A percentile compares a stretch with the other conserved stretches of the same genome.
Evolutionary conservation across 148 eudicot species (phyloP).

Genomic region (Silene conica): DNA sequence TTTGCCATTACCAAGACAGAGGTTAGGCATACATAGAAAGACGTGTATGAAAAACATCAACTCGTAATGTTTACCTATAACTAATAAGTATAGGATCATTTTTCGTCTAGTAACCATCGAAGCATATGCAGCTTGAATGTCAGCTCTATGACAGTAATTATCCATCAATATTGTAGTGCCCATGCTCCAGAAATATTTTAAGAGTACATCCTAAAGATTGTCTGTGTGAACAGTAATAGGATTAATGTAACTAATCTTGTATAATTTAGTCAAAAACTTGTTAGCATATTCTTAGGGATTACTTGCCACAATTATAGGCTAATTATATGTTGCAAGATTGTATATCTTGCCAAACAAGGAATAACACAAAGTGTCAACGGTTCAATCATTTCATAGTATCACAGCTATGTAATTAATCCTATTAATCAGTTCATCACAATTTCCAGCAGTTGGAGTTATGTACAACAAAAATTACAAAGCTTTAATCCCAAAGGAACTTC

Average conservation of each 20-base stretch:
- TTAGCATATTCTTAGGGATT: too few species aligned
- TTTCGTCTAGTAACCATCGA: background rate
- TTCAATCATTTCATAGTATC: too few species aligned
- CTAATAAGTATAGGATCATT: background rate
- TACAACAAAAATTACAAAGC: background rate
- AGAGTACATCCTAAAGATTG: background rate
- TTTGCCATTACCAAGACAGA: background rate
- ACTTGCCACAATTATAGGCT: too few species aligned
- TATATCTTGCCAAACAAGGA: too few species aligned
- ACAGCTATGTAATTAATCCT: too few species aligned
- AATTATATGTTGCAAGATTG: too few species aligned
- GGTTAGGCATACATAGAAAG: background rate
- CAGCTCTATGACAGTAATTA: background rate
- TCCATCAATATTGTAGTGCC: background rate
- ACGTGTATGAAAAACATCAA: background rate
- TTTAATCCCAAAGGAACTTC: background rate
- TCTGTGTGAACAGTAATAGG: background rate
- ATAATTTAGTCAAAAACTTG: too few species aligned
- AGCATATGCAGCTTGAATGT: background rate
- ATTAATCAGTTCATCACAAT: background rate
- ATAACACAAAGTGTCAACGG: too few species aligned
- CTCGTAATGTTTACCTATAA: background rate
- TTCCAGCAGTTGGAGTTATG: background rate
- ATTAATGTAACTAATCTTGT: too few species aligned
- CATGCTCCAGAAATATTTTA: background rate